Percentiles rank a stretch among this genome's conserved stretches.
phyloP scores from a whole-genome alignment of 176 grass and related monocot species.

The Raddia guianensis region DNA sequence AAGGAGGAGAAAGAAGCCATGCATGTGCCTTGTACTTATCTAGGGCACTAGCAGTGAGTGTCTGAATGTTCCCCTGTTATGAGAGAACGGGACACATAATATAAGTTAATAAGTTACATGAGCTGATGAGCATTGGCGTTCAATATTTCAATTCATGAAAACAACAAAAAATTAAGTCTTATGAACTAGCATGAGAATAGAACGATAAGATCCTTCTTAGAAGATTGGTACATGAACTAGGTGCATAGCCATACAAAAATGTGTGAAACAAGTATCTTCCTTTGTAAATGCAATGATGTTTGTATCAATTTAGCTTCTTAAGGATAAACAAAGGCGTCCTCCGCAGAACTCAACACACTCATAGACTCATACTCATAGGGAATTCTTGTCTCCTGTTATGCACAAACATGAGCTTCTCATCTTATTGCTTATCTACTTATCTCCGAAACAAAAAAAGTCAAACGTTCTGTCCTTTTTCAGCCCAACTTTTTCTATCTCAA shows the following conservation, averaged over 20 bases:
- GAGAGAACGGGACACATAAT: slow-evolving; percentile 17
- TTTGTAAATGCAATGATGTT: background rate
- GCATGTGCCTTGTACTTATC: slow-evolving; percentile 87
- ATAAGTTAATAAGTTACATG: background rate
- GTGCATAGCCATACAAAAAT: background rate
- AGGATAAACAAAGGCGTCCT: background rate
- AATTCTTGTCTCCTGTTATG: background rate
- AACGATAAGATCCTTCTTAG: background rate
- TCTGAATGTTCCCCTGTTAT: slow-evolving; percentile 86
- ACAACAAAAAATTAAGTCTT: background rate
- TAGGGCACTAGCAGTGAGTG: slow-evolving; percentile 66
- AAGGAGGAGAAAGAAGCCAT: slow-evolving; percentile 98
- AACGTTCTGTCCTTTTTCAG: no score
- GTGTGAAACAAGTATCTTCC: background rate
- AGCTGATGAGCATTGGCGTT: background rate
- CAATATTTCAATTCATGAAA: background rate
- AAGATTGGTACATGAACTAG: background rate
- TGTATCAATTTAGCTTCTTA: slow-evolving; percentile 7
- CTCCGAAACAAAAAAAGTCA: no score
- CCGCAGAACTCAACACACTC: background rate
- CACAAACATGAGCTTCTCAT: background rate
- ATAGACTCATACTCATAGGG: background rate
- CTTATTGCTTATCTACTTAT: no score
- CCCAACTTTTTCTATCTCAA: no score
- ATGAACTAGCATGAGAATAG: background rate